Percentiles rank a stretch among this genome's conserved stretches.
Evolutionary conservation across 768 basidiomycete genomes (phyloP).

Genomic region (Pleurotus cornucopiae): DNA sequence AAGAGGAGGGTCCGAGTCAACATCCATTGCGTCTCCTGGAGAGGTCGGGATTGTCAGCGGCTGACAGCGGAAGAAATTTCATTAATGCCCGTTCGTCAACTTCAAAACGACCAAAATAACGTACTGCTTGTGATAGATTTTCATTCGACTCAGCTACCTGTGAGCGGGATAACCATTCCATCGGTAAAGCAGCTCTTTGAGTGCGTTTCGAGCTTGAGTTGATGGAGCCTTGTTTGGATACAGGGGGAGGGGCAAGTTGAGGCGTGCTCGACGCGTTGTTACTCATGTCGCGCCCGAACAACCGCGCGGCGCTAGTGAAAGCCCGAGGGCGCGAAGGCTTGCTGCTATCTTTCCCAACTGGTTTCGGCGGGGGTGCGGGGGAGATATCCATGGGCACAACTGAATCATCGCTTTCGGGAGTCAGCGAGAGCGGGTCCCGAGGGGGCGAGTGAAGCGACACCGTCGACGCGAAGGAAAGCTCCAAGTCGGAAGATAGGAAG

Average conservation of each 20-base stretch:
- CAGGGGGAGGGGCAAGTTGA: slow-evolving; percentile 20
- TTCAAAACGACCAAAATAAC: slow-evolving; percentile 3
- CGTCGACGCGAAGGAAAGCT: slow-evolving; percentile 78
- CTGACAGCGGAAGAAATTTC: slow-evolving; percentile 20
- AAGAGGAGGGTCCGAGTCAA: slow-evolving; percentile 36
- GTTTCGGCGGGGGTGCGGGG: slow-evolving; percentile 45
- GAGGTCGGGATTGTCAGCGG: slow-evolving; percentile 35
- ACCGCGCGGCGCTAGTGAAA: slow-evolving; percentile 58
- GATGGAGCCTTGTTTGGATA: slow-evolving; percentile 27
- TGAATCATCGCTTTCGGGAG: slow-evolving; percentile 40
- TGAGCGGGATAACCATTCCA: slow-evolving; percentile 48
- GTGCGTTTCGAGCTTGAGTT: slow-evolving; percentile 46
- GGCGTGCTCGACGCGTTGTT: slow-evolving; percentile 40
- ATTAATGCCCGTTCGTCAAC: slow-evolving; percentile 6
- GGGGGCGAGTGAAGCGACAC: slow-evolving; percentile 77
- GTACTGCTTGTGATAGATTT: neutral
- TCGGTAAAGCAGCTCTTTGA: slow-evolving; percentile 61
- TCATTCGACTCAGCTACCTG: slow-evolving; percentile 8
- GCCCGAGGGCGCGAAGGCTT: slow-evolving; percentile 53
- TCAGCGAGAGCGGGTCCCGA: slow-evolving; percentile 36
- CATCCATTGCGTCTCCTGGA: slow-evolving; percentile 73
- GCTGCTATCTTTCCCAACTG: slow-evolving; percentile 9
- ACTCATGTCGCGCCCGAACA: slow-evolving; percentile 74
- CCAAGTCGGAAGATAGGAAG: slow-evolving; percentile 69
- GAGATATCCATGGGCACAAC: slow-evolving; percentile 81